Conservation (phyloP, 129 eudicot species). For the Tagetes patula region DNA sequence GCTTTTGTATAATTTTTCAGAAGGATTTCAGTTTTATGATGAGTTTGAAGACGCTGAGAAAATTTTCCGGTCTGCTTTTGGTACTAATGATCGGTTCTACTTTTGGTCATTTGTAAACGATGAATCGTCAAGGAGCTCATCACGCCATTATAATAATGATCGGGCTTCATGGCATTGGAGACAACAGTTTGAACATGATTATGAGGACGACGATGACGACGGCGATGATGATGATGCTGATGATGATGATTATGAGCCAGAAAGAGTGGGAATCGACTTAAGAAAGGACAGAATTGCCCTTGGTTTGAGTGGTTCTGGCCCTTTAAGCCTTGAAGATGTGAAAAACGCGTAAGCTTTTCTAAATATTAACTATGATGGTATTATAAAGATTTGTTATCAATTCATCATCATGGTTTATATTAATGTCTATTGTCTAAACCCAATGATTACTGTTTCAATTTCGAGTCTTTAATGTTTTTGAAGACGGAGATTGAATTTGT, state of each 20-base stretch:
- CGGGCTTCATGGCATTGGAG: conserved; percentile 48
- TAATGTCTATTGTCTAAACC: background rate
- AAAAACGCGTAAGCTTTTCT: conserved; percentile 68
- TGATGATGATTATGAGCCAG: conserved; percentile 49
- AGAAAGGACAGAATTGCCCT: conserved; percentile 64
- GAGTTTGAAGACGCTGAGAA: conserved; percentile 60
- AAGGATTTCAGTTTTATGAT: conserved; percentile 63
- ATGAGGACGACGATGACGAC: conserved; percentile 50
- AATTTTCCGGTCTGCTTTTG: conserved; percentile 72
- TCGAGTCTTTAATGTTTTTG: background rate
- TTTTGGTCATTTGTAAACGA: conserved; percentile 71
- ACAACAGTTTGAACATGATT: conserved; percentile 44
- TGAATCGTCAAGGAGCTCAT: conserved; percentile 56
- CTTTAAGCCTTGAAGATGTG: conserved; percentile 74
- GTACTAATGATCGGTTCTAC: conserved; percentile 44
- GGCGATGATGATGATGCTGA: conserved; percentile 38
- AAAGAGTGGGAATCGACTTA: conserved; percentile 34
- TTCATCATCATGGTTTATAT: background rate
- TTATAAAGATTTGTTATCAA: background rate
- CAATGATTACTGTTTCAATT: background rate
- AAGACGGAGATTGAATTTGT: background rate
- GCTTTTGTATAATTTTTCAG: conserved; percentile 39
- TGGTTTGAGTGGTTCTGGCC: conserved; percentile 85
- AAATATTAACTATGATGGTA: background rate
- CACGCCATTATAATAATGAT: conserved; percentile 43